Evolutionary conservation across 1,139 yeast species (phyloP), one percentile per base, ranked within the genome.

Genomic region (Kodamaea sp.): DNA sequence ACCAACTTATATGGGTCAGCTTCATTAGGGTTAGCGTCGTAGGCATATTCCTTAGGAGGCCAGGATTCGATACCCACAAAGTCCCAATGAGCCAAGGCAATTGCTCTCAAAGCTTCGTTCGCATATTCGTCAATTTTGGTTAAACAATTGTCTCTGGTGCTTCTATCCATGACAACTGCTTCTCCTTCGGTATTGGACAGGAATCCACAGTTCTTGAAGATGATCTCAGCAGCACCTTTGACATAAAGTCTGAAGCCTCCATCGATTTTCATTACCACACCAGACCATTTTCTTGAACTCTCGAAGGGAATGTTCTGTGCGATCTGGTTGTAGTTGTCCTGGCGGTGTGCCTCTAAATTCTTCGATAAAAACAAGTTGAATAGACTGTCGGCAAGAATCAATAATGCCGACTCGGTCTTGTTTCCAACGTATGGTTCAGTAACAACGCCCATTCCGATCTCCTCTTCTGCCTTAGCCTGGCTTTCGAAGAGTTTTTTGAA

Each of bases 211-310:
- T 74, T 67, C 34, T 72, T 71, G 47, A 87, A 73, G 12, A 92
- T 73, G 41, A 90, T 78, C 62, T 92, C 99, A 1, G 97, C 92
- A 1, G 98, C 98, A 43, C 99, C 98, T 64, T 92, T 92, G 42
- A 86, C 69, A 42, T 77, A 82, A 35, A 89, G 65, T 40, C 94
- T 73, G 59, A 61, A 83, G 2, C 76, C 76, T 24, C 66, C 57
- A 4, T 60, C 66, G 25, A 57, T 60, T 42, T 70, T 70, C 39
- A 82, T 71, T 4, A 89, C 83, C 11, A 89, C 63, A 34, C 95
- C 96, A 53, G 95, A 87, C 89, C 95, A 92, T 67, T 92, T 92
- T 52, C 95, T 76, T 4, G 88, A 75, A 44, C 96, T 86, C 65
- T 92, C 97, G 57, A 92, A 92, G 0, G 98, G 97, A 38, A 90